Base-by-base conservation (phyloP, 768 basidiomycete genomes). In the Tricholoma terreum region DNA sequence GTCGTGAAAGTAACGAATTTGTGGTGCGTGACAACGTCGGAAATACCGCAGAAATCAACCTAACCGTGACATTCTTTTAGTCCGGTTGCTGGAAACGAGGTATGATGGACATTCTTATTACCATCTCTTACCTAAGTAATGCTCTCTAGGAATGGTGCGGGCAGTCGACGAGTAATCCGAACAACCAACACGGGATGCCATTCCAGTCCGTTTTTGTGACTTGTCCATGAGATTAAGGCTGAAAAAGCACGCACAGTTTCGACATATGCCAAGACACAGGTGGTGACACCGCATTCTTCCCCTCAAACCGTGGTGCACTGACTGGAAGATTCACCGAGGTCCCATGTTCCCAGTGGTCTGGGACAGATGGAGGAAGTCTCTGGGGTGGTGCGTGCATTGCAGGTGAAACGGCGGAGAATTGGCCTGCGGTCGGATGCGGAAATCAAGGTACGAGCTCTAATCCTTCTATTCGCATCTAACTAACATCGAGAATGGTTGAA, bases 251-350 rank as follows among this genome's bases (percentile, higher is more conserved):
- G 0, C 17, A 2, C 50, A 85, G 84, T 66, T 86, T 85, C 64
- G 84, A 85, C 65, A 77, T 86, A 42, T 86, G 84, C 64, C 69
- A 78, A 50, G 84, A 85, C 58, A 83, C 81, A 9, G 82, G 84
- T 46, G 82, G 79, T 9, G 56, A 79, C 12, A 58, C 35, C 2
- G 74, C 73, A 6, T 85, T 85, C 74, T 86, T 85, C 79, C 82
- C 83, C 0, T 75, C 74, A 0, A 81, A 79, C 0, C 83, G 80
- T 62, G 80, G 79, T 14, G 83, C 84, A 17, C 65, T 84, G 58
- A 75, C 76, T 8, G 84, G 83, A 12, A 75, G 73, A 2, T 86
- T 75, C 67, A 72, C 69, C 5, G 83, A 86, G 64, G 83, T 84
- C 15, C 76, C 78, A 19, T 86, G 83, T 65, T 78, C 76, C 27